Conservation (phyloP, 805 yeast species). For the Saccharomycopsis fibuligera region DNA sequence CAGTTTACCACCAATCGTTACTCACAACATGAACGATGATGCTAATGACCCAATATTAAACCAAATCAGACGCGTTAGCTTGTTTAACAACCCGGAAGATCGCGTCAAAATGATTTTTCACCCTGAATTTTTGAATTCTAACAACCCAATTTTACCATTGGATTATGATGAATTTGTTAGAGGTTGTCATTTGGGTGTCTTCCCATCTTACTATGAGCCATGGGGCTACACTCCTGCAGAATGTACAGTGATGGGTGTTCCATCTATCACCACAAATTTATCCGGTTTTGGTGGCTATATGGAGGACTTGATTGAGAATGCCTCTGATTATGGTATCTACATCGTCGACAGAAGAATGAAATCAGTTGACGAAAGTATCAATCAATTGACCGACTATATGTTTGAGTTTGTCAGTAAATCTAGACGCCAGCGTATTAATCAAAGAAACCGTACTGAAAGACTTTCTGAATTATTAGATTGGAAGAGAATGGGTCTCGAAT, state of each 20-base stretch:
- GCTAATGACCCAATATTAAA: constrained; percentile 83
- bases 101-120: constrained; percentile 94
- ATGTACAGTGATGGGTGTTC: constrained; percentile 99
- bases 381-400: constrained; percentile 86
- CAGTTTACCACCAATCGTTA: constrained; percentile 88
- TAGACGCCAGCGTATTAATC: constrained; percentile 95
- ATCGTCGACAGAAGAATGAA: constrained; percentile 92
- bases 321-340: constrained; percentile 94
- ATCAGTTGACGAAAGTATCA: constrained; percentile 86
- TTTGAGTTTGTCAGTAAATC: constrained; percentile 82
- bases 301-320: constrained; percentile 94
- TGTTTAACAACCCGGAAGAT: constrained; percentile 85
- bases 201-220: constrained; percentile 97
- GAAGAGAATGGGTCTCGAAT: constrained; percentile 97
- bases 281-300: constrained; percentile 98
- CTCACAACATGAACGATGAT: constrained; percentile 95
- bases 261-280: constrained; percentile 90
- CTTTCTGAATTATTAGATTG: constrained; percentile 89
- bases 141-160: constrained; percentile 85
- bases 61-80: constrained; percentile 85
- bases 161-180: constrained; percentile 97
- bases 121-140: constrained; percentile 92
- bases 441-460: constrained; percentile 94
- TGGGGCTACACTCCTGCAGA: constrained; percentile 99
- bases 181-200: constrained; percentile 96